Evolutionary conservation across 1,284 basidiomycete species (phyloP).

Genomic region (Marasmius tenuissimus): DNA sequence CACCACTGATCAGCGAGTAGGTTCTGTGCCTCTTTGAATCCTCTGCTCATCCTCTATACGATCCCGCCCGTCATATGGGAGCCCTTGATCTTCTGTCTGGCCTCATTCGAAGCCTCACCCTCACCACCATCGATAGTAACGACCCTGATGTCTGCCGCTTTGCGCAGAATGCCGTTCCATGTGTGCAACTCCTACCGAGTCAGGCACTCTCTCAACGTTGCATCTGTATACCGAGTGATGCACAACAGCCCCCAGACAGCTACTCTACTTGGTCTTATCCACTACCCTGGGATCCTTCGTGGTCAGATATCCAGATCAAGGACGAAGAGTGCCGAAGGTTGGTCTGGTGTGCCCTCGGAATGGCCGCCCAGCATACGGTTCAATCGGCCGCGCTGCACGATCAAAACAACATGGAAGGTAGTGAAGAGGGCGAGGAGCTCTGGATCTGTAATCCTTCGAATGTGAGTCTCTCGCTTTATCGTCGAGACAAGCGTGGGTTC

Average conservation of each 20-base stretch:
- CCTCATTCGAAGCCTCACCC: slow-evolving; percentile 53
- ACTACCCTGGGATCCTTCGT: slow-evolving; percentile 60
- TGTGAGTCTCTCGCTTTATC: slow-evolving; percentile 40
- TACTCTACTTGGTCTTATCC: slow-evolving; percentile 47
- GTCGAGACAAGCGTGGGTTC: slow-evolving; percentile 8
- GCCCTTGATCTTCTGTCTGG: slow-evolving; percentile 61
- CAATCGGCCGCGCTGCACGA: slow-evolving; percentile 64
- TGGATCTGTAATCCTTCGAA: slow-evolving; percentile 62
- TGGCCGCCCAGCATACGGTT: slow-evolving; percentile 63
- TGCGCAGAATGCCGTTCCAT: slow-evolving; percentile 25
- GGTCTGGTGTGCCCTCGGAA: slow-evolving; percentile 70
- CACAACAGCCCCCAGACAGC: slow-evolving; percentile 36
- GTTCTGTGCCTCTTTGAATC: slow-evolving; percentile 74
- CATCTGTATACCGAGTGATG: slow-evolving; percentile 46
- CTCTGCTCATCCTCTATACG: slow-evolving; percentile 67
- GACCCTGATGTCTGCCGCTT: slow-evolving; percentile 41
- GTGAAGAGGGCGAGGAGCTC: slow-evolving; percentile 51
- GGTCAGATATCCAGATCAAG: slow-evolving; percentile 52
- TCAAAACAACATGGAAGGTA: neutral
- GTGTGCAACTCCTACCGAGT: slow-evolving; percentile 25
- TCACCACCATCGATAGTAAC: slow-evolving; percentile 56
- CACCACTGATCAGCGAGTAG: slow-evolving; percentile 32
- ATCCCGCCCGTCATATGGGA: slow-evolving; percentile 47
- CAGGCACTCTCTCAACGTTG: slow-evolving; percentile 40
- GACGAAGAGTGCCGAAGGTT: slow-evolving; percentile 71